phyloP scores from a whole-genome alignment of 1,139 yeast species.

The Casaregolazyma suthepensis region DNA sequence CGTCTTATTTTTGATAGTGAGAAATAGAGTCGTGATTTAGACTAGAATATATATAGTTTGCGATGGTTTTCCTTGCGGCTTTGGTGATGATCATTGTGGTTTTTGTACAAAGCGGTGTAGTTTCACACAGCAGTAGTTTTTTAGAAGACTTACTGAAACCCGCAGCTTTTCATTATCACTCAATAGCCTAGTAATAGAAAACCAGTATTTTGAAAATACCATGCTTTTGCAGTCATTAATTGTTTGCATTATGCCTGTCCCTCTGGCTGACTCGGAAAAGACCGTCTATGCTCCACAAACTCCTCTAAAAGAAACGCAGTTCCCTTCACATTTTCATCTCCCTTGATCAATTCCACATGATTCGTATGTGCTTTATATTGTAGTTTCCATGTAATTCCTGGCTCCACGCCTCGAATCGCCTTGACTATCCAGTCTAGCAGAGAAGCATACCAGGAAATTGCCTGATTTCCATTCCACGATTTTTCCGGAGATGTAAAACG shows the following conservation, averaged over 20 bases:
- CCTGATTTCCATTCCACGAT: constrained; percentile 62
- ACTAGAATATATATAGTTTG: not conserved
- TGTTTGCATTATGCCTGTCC: not conserved
- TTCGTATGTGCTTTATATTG: constrained; percentile 10
- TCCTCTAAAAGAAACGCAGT: constrained; percentile 1
- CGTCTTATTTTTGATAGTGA: not conserved
- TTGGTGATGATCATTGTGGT: too few relatives aligned
- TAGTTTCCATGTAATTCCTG: constrained; percentile 10
- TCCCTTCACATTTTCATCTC: not conserved
- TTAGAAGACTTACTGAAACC: too few relatives aligned
- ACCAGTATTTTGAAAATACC: too few relatives aligned
- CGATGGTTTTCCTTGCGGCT: too few relatives aligned
- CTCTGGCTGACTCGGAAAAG: not conserved
- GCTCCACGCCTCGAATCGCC: constrained; percentile 30
- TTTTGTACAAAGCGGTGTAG: too few relatives aligned
- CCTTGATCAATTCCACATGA: constrained; percentile 8
- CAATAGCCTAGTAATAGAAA: too few relatives aligned
- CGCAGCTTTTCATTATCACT: too few relatives aligned
- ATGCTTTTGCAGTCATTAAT: too few relatives aligned
- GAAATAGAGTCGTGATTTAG: not conserved
- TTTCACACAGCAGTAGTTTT: too few relatives aligned
- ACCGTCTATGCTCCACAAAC: constrained; percentile 4
- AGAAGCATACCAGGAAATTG: constrained; percentile 82
- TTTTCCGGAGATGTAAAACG: constrained; percentile 27
- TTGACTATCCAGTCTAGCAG: constrained; percentile 68